Evolutionary conservation across 768 basidiomycete genomes (phyloP).

Genomic region (Clavaria fumosa): DNA sequence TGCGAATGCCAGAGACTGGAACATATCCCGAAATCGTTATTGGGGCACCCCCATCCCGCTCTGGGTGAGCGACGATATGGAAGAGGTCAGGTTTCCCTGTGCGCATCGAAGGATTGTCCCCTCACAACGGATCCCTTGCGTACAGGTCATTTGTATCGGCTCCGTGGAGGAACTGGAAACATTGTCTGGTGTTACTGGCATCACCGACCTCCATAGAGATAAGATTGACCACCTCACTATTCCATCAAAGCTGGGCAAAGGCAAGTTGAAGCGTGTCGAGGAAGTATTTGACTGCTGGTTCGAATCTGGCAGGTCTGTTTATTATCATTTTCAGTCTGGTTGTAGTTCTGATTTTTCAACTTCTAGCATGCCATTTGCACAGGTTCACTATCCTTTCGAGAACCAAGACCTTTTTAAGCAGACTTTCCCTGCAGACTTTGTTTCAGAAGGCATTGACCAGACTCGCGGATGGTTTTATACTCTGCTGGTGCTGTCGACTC

Average conservation of each 20-base stretch:
- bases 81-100: conserved; percentile 44
- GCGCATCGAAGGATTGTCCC: neutral
- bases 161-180: conserved; percentile 81
- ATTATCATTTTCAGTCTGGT: conserved; percentile 2
- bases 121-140: conserved; percentile 3
- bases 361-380: conserved; percentile 93
- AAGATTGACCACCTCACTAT: conserved; percentile 95
- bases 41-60: conserved; percentile 98
- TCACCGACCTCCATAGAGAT: conserved; percentile 86
- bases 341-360: neutral
- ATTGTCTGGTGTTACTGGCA: conserved; percentile 69
- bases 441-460: conserved; percentile 97
- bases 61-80: conserved; percentile 86
- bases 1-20: conserved; percentile 98
- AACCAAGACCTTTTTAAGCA: conserved; percentile 78
- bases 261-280: conserved; percentile 73
- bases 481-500: conserved; percentile 87
- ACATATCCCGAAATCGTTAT: conserved; percentile 95
- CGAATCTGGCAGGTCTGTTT: conserved; percentile 83
- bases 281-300: conserved; percentile 99
- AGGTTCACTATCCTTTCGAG: conserved; percentile 95
- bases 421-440: conserved; percentile 89
- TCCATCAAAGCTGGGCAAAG: conserved; percentile 81
- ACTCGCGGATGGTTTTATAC: conserved; percentile 99
- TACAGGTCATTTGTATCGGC: conserved; percentile 66